Evolutionary conservation across 352 stramenopile species (phyloP), one percentile per base, ranked within the genome.

Genomic region (Phytophthora capsici): DNA sequence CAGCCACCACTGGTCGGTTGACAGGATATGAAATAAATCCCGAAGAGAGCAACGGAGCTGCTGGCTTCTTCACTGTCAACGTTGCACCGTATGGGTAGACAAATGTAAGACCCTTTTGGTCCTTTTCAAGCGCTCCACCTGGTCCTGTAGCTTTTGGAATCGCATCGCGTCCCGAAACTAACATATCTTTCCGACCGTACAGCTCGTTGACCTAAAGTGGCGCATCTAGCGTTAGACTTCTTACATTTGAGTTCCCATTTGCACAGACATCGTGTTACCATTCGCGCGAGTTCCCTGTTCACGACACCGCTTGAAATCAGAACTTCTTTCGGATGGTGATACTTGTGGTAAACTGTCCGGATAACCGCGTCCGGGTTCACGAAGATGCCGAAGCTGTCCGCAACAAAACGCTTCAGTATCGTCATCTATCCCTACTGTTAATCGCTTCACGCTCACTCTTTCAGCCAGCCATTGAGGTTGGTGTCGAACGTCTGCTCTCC

Each of bases 11-110:
- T 1, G 96, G 94, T 43, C 95, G 88, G 70, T 99, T 98, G 26
- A 99, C 84, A 2, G 96, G 96, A 66, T 98, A 99, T 10, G 95
- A 98, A 51, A 98, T 97, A 63, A 94, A 97, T 2, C 96, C 96
- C 0, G 89, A 98, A 12, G 91, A 98, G n/a, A 95, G 52, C 12
- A 97, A 72, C 16, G 89, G 74, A 3, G 91, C 82, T 28, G 88
- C 78, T 12, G 94, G 95, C 26, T 94, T 89, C 69, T 98, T 94
- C 28, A 98, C 94, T 53, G 87, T 97, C 28, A 99, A 63, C 6
- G 96, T 98, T 1, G 91, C 89, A 37, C 95, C 96, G 61, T 98
- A 98, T 8, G 95, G 95, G 56, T 98, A 99, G 22, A 99, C 95
- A 63, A 99, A 98, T 17, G 90, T 86, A 3, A 99, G 77, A 0